Conservation (phyloP, 352 stramenopile genomes). For the Phytophthora agathidicida region DNA sequence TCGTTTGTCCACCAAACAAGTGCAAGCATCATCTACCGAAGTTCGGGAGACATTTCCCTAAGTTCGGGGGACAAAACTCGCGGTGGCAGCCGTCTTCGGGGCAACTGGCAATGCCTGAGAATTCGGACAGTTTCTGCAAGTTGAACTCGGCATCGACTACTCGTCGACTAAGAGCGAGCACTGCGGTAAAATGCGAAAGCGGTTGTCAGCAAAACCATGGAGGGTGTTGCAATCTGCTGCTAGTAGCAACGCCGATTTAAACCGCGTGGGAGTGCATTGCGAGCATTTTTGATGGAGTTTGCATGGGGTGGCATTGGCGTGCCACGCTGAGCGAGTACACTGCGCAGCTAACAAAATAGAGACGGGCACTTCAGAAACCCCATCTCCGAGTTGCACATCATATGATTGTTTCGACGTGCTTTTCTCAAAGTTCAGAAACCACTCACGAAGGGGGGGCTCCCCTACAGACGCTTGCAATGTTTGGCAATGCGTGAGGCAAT, state of each 20-base stretch:
- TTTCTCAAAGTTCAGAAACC: constrained; percentile 13
- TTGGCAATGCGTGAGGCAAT: background rate
- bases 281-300: too few species aligned
- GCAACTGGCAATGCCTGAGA: background rate
- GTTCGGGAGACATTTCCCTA: constrained; percentile 1
- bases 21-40: constrained; percentile 3
- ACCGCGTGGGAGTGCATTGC: background rate
- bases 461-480: too few species aligned
- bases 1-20: constrained; percentile 18
- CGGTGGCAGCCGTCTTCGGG: background rate
- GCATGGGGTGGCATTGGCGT: background rate
- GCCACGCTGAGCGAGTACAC: constrained; percentile 8
- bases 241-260: too few species aligned
- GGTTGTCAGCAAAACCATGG: too few species aligned
- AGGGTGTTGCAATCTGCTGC: too few species aligned
- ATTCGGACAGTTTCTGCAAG: constrained; percentile 8
- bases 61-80: constrained; percentile 4
- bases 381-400: constrained; percentile 6
- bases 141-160: background rate
- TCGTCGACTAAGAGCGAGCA: constrained; percentile 6
- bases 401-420: constrained; percentile 1
- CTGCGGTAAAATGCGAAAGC: too few species aligned
- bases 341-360: constrained; percentile 10
- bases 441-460: constrained; percentile 10
- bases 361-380: constrained; percentile 15